Conservation (phyloP, 306 rosid genomes). For the Prosopis cineraria region DNA sequence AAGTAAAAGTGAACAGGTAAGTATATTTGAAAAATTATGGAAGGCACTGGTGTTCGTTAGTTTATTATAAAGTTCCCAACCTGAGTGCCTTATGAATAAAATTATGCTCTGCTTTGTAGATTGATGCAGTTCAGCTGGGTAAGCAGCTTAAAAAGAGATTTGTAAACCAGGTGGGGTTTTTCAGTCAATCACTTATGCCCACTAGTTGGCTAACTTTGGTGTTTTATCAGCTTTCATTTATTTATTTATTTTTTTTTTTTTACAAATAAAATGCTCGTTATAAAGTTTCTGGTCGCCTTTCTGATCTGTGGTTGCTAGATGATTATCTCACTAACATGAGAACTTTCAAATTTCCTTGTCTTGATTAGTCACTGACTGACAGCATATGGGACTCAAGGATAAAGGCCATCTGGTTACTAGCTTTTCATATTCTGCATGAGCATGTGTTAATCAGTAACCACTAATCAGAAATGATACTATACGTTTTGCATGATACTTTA, state of each 20-base stretch:
- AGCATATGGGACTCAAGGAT: background rate
- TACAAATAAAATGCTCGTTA: background rate
- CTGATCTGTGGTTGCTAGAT: background rate
- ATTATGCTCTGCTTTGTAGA: conserved; percentile 50
- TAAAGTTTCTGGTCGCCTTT: background rate
- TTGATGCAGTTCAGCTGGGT: conserved; percentile 81
- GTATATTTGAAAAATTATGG: conserved; percentile 11
- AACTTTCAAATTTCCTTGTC: background rate
- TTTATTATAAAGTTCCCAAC: conserved; percentile 7
- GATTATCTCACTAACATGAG: background rate
- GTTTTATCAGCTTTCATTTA: conserved; percentile 10
- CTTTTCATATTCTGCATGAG: background rate
- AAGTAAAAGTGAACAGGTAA: conserved; percentile 78
- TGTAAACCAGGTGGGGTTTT: conserved; percentile 63
- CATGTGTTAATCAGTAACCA: background rate
- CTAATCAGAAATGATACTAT: background rate
- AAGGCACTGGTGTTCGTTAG: background rate
- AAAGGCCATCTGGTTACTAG: background rate
- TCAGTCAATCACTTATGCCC: background rate
- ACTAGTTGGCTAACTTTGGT: conserved; percentile 6
- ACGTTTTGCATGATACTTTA: background rate
- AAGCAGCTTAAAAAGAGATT: conserved; percentile 72
- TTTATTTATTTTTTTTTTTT: background rate
- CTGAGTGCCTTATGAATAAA: conserved; percentile 12
- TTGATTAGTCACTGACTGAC: background rate